These are phyloP conservation scores for Paradendryphiella salina DNA, from an alignment of 2,329 filamentous ascomycete genomes.

Conservation along the genomic window DNA sequence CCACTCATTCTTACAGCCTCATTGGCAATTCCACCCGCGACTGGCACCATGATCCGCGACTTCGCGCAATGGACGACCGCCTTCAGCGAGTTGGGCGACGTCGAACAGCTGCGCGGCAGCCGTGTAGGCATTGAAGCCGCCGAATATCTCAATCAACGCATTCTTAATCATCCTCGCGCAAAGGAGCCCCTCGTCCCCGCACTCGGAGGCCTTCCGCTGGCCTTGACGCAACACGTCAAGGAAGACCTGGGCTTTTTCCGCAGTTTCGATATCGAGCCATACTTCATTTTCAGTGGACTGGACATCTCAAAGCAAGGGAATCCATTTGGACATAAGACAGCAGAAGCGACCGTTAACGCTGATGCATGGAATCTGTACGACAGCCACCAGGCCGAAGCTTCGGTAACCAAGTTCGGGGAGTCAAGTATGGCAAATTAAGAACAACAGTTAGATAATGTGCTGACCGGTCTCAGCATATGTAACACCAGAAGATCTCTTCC, in stretches of 20 bases:
- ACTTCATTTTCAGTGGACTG: constrained; percentile 92
- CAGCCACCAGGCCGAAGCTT: constrained; percentile 73
- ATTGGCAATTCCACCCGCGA: constrained; percentile 17
- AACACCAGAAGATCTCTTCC: constrained; percentile 69
- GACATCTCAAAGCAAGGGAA: constrained; percentile 72
- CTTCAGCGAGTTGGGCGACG: constrained; percentile 60
- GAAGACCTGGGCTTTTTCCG: constrained; percentile 74
- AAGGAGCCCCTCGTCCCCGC: constrained; percentile 89
- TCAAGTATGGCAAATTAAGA: constrained; percentile 60
- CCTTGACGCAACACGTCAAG: constrained; percentile 74
- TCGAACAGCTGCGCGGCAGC: constrained; percentile 73
- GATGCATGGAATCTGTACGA: constrained; percentile 88
- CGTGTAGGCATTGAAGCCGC: constrained; percentile 85
- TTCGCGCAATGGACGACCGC: constrained; percentile 62
- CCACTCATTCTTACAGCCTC: constrained; percentile 1
- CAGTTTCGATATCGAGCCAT: constrained; percentile 69
- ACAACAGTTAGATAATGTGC: neutral
- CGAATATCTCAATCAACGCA: constrained; percentile 75
- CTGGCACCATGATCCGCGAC: constrained; percentile 48
- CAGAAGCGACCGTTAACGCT: constrained; percentile 69
- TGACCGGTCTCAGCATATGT: constrained; percentile 59
- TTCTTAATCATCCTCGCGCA: constrained; percentile 60
- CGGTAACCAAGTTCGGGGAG: constrained; percentile 84
- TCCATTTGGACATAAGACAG: constrained; percentile 60
- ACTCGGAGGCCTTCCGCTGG: constrained; percentile 82